These are phyloP conservation scores for Castanea sativa DNA, from an alignment of 306 rosid species.

Conservation along the genomic window DNA sequence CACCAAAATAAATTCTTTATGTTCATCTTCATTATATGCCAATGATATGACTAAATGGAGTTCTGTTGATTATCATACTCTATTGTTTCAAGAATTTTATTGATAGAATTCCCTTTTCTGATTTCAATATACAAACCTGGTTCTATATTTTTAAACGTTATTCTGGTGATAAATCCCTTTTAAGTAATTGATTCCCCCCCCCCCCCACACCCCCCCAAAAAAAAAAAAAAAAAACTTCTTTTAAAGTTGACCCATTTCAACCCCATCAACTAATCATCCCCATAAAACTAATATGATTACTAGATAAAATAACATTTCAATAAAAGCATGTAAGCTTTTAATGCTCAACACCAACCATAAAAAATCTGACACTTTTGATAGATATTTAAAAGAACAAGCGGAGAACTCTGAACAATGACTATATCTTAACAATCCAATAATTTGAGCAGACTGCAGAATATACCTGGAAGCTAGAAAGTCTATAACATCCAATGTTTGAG, in stretches of 20 bases:
- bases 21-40: too few species aligned
- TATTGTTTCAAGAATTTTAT: neutral
- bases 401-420: neutral
- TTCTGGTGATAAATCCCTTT: neutral
- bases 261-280: neutral
- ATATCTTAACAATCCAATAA: neutral
- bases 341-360: neutral
- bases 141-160: neutral
- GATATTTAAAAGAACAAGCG: neutral
- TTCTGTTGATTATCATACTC: neutral
- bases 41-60: neutral
- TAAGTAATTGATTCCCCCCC: neutral
- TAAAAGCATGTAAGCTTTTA: neutral
- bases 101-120: neutral
- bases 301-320: neutral
- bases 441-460: neutral
- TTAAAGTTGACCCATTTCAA: neutral
- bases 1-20: neutral
- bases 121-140: neutral
- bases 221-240: neutral
- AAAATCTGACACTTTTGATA: neutral
- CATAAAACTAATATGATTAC: neutral
- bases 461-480: slow-evolving; percentile 86
- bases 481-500: slow-evolving; percentile 67
- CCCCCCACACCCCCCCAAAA: neutral